These are phyloP conservation scores for Tulasnella sp. DNA, from an alignment of 768 basidiomycete species.

Conservation along the genomic window DNA sequence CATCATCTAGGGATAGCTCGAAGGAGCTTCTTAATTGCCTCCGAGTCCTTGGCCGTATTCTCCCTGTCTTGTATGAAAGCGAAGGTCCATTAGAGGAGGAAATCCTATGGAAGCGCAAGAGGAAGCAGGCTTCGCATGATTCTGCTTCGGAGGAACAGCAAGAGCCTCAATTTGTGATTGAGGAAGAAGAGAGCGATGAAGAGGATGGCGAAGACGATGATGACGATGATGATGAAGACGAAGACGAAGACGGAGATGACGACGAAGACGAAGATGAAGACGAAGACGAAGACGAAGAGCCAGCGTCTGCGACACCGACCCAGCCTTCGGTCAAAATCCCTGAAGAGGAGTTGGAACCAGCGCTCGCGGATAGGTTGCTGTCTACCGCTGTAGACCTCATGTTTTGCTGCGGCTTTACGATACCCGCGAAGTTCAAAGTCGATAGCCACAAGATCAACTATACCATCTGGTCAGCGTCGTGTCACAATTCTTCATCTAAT, in stretches of 20 bases:
- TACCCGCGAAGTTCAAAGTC: conserved; percentile 64
- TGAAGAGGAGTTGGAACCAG: conserved; percentile 45
- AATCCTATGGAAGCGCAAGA: conserved; percentile 63
- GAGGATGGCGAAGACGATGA: conserved; percentile 3
- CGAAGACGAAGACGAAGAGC: not conserved
- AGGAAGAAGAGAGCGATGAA: conserved; percentile 51
- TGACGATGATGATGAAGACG: conserved; percentile 15
- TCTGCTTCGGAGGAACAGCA: conserved; percentile 16
- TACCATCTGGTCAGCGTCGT: conserved; percentile 64
- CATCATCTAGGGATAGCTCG: conserved; percentile 49
- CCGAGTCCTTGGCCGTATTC: conserved; percentile 76
- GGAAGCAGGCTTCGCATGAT: conserved; percentile 19
- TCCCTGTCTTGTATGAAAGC: conserved; percentile 79
- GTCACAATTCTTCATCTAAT: conserved; percentile 1
- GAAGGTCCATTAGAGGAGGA: conserved; percentile 70
- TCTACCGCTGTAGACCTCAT: conserved; percentile 71
- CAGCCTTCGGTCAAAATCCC: conserved; percentile 7
- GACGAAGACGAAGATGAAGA: conserved; percentile 15
- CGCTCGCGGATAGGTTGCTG: conserved; percentile 70
- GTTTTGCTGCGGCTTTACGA: conserved; percentile 89
- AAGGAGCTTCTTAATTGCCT: conserved; percentile 87
- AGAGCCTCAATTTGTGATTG: conserved; percentile 68
- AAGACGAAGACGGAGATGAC: not conserved
- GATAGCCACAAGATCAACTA: conserved; percentile 78
- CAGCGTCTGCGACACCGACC: conserved; percentile 19